Percentiles rank a stretch among this genome's conserved stretches.
Conservation (phyloP, 2,329 filamentous ascomycete genomes). For the Botryotinia convoluta region DNA sequence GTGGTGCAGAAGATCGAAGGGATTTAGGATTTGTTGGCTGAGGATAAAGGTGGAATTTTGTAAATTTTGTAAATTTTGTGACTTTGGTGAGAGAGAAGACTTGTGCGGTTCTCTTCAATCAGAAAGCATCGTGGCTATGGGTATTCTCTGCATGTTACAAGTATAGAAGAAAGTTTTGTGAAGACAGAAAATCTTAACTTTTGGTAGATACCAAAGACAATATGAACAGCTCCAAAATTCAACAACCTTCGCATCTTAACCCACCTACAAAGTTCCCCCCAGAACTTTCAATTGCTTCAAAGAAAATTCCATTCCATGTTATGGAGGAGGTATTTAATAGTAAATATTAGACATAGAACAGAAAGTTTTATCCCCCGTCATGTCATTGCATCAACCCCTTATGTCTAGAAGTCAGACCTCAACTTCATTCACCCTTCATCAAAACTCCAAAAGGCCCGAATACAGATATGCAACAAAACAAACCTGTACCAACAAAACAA, state of each 20-base stretch:
- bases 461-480: not conserved
- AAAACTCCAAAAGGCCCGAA: not conserved
- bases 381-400: not conserved
- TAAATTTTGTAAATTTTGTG: not conserved
- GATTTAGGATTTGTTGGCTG: not conserved
- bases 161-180: rapidly evolving
- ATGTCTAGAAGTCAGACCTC: not conserved
- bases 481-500: too few species aligned
- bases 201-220: not conserved
- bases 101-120: not conserved
- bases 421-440: not conserved
- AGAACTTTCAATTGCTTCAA: not conserved
- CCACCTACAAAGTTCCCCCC: not conserved
- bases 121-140: not conserved
- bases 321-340: not conserved
- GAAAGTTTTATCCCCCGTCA: too few species aligned
- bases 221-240: too few species aligned
- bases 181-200: not conserved
- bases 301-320: not conserved
- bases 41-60: not conserved
- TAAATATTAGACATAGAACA: not conserved
- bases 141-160: not conserved
- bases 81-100: not conserved
- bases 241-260: not conserved
- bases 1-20: not conserved